These are phyloP conservation scores for Botryotinia calthae DNA, from an alignment of 2,329 filamentous ascomycete species.

Conservation along the genomic window DNA sequence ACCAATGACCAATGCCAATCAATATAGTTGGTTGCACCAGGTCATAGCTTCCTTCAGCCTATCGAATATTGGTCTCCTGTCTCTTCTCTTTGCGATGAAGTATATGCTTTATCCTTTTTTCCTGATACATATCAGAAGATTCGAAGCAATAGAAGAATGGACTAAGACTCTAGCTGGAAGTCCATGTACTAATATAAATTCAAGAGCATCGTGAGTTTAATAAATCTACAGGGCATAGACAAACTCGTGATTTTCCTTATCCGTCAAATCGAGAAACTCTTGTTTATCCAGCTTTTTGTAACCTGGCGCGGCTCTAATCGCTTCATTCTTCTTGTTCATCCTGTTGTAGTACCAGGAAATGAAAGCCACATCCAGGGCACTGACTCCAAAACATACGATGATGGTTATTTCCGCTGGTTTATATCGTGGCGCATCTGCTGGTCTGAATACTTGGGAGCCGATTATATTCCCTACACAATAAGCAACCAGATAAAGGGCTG, in stretches of 20 bases:
- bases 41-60: background rate
- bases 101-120: background rate
- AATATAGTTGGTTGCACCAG: background rate
- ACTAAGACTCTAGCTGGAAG: background rate
- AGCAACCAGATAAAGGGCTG: constrained; percentile 45
- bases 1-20: background rate
- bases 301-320: constrained; percentile 27
- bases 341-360: constrained; percentile 33
- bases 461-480: constrained; percentile 56
- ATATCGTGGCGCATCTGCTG: constrained; percentile 48
- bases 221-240: constrained; percentile 34
- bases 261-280: constrained; percentile 39
- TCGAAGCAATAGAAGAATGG: background rate
- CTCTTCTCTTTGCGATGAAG: background rate
- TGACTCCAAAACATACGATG: constrained; percentile 39
- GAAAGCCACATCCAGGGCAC: constrained; percentile 29
- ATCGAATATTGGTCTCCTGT: background rate
- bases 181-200: background rate
- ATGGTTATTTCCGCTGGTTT: constrained; percentile 45
- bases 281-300: constrained; percentile 36
- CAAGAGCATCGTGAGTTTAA: background rate
- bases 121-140: too few relatives aligned
- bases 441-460: constrained; percentile 42
- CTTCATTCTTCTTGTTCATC: constrained; percentile 34
- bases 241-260: constrained; percentile 38